Conservation (phyloP, 2,329 filamentous ascomycete species). For the Scytalidium lignicola region DNA sequence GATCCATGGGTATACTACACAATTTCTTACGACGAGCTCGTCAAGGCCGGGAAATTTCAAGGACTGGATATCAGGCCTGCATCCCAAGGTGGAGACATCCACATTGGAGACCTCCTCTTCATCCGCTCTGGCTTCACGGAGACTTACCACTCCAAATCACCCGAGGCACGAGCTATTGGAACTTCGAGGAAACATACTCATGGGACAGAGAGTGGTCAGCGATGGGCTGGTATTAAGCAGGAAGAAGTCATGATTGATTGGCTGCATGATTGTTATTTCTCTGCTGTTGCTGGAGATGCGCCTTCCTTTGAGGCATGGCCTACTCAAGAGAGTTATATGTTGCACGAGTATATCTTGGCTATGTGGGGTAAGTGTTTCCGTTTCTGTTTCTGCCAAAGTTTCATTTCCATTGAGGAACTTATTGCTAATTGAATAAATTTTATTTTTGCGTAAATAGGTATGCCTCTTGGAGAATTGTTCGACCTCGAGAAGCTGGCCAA, state of each 20-base stretch:
- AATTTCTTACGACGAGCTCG: constrained; percentile 21
- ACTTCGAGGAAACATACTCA: constrained; percentile 28
- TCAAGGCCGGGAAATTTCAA: constrained; percentile 23
- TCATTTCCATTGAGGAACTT: not conserved
- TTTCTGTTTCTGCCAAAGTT: not conserved
- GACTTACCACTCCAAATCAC: constrained; percentile 28
- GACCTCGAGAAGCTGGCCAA: constrained; percentile 26
- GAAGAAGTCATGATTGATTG: constrained; percentile 38
- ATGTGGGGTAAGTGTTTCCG: constrained; percentile 18
- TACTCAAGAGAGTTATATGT: constrained; percentile 17
- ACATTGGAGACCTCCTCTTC: constrained; percentile 49
- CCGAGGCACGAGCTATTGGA: constrained; percentile 33
- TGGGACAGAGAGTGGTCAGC: constrained; percentile 29
- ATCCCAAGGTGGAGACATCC: constrained; percentile 41
- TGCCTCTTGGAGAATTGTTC: constrained; percentile 29
- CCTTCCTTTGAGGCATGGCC: constrained; percentile 35
- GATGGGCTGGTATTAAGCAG: constrained; percentile 43
- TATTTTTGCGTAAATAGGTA: constrained; percentile 9
- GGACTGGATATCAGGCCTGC: constrained; percentile 26
- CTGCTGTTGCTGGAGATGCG: constrained; percentile 39
- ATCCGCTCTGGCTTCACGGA: constrained; percentile 44
- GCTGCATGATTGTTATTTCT: constrained; percentile 36
- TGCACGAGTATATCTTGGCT: constrained; percentile 28
- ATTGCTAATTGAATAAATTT: not conserved
- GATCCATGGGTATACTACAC: constrained; percentile 24